These are phyloP conservation scores for Macadamia tetraphylla DNA, from an alignment of 164 flowering plant genomes.

Conservation along the genomic window DNA sequence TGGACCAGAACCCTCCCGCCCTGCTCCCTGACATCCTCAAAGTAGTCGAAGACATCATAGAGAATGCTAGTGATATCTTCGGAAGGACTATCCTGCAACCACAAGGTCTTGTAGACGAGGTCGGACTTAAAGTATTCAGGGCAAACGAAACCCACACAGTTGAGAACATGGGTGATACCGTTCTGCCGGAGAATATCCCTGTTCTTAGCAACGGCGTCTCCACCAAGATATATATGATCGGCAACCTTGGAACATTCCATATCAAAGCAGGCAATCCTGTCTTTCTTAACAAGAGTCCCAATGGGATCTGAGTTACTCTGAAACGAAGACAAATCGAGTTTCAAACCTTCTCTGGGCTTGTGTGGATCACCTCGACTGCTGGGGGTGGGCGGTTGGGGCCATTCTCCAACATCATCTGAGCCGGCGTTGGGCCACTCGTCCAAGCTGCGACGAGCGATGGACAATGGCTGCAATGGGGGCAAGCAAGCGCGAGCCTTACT, in stretches of 20 bases:
- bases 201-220: conserved; percentile 70
- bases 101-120: conserved; percentile 68
- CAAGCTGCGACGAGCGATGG: conserved; percentile 68
- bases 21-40: conserved; percentile 80
- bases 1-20: conserved; percentile 73
- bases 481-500: conserved; percentile 58
- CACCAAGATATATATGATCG: conserved; percentile 77
- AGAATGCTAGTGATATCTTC: conserved; percentile 85
- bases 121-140: conserved; percentile 77
- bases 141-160: conserved; percentile 80
- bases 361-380: conserved; percentile 45
- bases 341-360: conserved; percentile 56
- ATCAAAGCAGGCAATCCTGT: conserved; percentile 74
- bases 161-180: conserved; percentile 65
- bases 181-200: conserved; percentile 34
- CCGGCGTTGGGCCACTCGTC: conserved; percentile 96
- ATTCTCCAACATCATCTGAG: conserved; percentile 89
- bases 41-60: conserved; percentile 82
- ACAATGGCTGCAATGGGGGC: conserved; percentile 81
- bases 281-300: conserved; percentile 50
- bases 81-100: conserved; percentile 84
- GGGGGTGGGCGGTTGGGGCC: conserved; percentile 78
- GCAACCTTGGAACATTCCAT: conserved; percentile 80
- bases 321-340: conserved; percentile 68
- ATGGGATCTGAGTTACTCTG: conserved; percentile 40